Percentiles rank a stretch among this genome's conserved stretches.
Conservation (phyloP, 352 stramenopile genomes). For the Phytophthora agathidicida region DNA sequence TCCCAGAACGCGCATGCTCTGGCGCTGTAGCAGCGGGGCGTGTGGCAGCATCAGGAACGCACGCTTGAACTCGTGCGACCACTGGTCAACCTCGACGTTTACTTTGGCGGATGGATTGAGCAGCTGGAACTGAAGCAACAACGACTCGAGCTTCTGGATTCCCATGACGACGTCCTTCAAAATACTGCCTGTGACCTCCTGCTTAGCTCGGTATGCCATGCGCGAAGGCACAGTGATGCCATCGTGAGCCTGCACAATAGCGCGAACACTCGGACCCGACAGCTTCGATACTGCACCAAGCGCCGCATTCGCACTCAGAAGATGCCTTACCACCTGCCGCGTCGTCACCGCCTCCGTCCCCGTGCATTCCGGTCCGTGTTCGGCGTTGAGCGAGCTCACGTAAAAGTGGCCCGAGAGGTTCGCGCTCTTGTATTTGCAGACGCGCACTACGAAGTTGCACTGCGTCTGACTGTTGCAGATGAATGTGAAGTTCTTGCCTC, state of each 20-base stretch:
- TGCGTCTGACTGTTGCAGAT: constrained; percentile 48
- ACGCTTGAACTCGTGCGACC: constrained; percentile 42
- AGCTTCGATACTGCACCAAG: constrained; percentile 37
- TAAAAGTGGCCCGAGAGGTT: constrained; percentile 39
- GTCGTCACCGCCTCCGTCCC: constrained; percentile 43
- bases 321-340: constrained; percentile 46
- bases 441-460: constrained; percentile 49
- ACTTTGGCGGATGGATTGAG: constrained; percentile 41
- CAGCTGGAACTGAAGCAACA: constrained; percentile 48
- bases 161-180: constrained; percentile 39
- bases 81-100: constrained; percentile 37
- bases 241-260: constrained; percentile 45
- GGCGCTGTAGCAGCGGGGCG: constrained; percentile 32
- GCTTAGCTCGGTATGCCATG: constrained; percentile 48
- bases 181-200: constrained; percentile 31
- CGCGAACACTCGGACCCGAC: constrained; percentile 38
- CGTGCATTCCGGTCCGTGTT: constrained; percentile 41
- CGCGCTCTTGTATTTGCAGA: constrained; percentile 37
- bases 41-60: constrained; percentile 56
- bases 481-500: constrained; percentile 60
- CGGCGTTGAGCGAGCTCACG: constrained; percentile 41
- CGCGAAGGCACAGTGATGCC: constrained; percentile 43
- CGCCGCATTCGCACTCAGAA: constrained; percentile 33
- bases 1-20: constrained; percentile 38
- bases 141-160: constrained; percentile 55